Conservation (phyloP, 2,329 filamentous ascomycete species). For the Claviceps arundinis region DNA sequence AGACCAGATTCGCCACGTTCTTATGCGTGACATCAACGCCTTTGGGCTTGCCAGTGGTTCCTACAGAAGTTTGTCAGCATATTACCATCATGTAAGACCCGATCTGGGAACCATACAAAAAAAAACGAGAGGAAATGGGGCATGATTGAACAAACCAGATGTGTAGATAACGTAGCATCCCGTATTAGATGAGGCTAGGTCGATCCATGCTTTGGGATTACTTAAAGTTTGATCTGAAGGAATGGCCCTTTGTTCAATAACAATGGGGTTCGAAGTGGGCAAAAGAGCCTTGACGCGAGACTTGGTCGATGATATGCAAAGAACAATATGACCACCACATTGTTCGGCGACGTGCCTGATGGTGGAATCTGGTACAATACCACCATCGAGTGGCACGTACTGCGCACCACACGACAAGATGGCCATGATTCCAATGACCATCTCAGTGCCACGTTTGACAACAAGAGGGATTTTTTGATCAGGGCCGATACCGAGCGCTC, state of each 20-base stretch:
- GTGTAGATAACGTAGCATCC: constrained; percentile 41
- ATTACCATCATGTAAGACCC: background rate
- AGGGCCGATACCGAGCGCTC: constrained; percentile 24
- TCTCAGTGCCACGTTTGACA: constrained; percentile 40
- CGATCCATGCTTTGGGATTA: constrained; percentile 11
- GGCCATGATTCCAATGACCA: constrained; percentile 43
- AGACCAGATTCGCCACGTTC: constrained; percentile 41
- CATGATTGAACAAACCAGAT: constrained; percentile 25
- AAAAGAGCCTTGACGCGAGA: constrained; percentile 18
- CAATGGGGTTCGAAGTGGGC: constrained; percentile 12
- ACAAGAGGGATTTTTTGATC: constrained; percentile 39
- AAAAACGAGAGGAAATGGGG: background rate
- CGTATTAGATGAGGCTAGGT: constrained; percentile 21
- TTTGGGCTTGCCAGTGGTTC: constrained; percentile 43
- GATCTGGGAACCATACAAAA: background rate
- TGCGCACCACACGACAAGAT: constrained; percentile 44
- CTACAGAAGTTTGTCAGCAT: constrained; percentile 11
- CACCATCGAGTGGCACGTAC: constrained; percentile 46
- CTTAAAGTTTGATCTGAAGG: background rate
- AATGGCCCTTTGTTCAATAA: constrained; percentile 15
- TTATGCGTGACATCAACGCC: constrained; percentile 44
- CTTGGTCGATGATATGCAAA: constrained; percentile 31
- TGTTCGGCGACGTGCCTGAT: constrained; percentile 36
- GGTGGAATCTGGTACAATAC: constrained; percentile 33
- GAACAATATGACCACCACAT: constrained; percentile 27